Evolutionary conservation across 2,329 filamentous ascomycete genomes (phyloP).

Genomic region (Pseudocercospora fijiensis): DNA sequence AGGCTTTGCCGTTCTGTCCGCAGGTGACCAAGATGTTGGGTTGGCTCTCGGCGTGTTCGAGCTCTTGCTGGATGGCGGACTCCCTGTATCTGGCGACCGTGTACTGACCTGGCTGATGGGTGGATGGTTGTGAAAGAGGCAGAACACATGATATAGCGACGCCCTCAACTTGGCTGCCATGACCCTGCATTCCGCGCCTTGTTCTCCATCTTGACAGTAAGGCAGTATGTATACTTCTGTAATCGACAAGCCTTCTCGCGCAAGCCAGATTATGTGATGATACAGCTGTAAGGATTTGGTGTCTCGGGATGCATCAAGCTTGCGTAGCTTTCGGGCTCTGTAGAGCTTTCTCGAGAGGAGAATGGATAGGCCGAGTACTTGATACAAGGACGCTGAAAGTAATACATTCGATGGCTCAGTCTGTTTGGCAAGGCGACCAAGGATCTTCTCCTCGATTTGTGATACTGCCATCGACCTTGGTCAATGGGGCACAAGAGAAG

Average conservation of each 20-base stretch:
- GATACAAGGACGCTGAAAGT: conserved; percentile 80
- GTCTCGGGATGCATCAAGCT: conserved; percentile 73
- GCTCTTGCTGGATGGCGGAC: conserved; percentile 28
- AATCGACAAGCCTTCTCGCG: conserved; percentile 84
- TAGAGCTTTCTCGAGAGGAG: conserved; percentile 82
- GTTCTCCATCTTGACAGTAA: conserved; percentile 64
- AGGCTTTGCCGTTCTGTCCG: conserved; percentile 9
- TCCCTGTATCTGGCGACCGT: conserved; percentile 27
- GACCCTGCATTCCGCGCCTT: conserved; percentile 78
- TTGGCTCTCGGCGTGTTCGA: conserved; percentile 22
- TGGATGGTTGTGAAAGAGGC: conserved; percentile 90
- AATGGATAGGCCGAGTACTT: conserved; percentile 85
- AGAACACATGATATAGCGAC: conserved; percentile 95
- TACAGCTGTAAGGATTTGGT: conserved; percentile 81
- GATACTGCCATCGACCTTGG: conserved; percentile 77
- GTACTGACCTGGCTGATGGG: conserved; percentile 61
- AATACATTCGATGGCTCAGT: conserved; percentile 76
- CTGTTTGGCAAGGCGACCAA: conserved; percentile 80
- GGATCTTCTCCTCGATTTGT: conserved; percentile 95
- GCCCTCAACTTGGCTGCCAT: conserved; percentile 88
- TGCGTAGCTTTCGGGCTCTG: conserved; percentile 76
- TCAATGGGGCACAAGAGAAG: conserved; percentile 8
- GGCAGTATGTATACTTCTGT: conserved; percentile 84
- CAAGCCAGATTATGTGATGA: conserved; percentile 91
- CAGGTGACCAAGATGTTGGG: conserved; percentile 21